Conservation (phyloP, 1,284 basidiomycete species). For the Fomes fomentarius region DNA sequence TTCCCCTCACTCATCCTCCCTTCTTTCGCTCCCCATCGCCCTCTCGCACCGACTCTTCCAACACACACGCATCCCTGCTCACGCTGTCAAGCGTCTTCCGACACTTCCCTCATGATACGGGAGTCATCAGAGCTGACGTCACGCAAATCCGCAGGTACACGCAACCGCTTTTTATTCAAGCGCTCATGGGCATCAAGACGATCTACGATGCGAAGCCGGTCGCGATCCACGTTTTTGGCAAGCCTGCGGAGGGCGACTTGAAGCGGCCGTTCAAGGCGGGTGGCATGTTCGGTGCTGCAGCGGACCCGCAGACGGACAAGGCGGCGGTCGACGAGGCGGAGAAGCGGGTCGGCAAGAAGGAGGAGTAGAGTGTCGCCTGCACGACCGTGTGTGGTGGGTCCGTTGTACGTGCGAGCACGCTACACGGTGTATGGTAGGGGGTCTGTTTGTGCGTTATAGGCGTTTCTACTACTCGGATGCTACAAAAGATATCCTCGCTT, state of each 20-base stretch:
- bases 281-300: conserved; percentile 67
- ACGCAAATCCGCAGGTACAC: conserved; percentile 57
- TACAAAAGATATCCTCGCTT: conserved; percentile 15
- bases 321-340: conserved; percentile 88
- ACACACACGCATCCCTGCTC: neutral
- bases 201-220: conserved; percentile 86
- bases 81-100: too few relatives aligned
- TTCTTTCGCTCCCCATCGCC: neutral
- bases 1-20: neutral
- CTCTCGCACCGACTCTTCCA: neutral
- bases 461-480: neutral
- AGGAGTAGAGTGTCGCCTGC: conserved; percentile 58
- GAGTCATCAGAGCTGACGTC: neutral
- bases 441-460: conserved; percentile 12
- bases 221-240: conserved; percentile 77
- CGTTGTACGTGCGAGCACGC: conserved; percentile 1
- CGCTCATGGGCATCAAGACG: conserved; percentile 87
- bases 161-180: conserved; percentile 91
- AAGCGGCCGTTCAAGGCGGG: conserved; percentile 90
- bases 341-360: conserved; percentile 83
- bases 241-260: conserved; percentile 83
- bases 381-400: too few relatives aligned
- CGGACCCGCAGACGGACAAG: conserved; percentile 79
- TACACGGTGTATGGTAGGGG: conserved; percentile 14
- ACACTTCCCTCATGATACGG: neutral